Evolutionary conservation across 1,139 yeast genomes (phyloP).

Genomic region (Debaryomyces fabryi): DNA sequence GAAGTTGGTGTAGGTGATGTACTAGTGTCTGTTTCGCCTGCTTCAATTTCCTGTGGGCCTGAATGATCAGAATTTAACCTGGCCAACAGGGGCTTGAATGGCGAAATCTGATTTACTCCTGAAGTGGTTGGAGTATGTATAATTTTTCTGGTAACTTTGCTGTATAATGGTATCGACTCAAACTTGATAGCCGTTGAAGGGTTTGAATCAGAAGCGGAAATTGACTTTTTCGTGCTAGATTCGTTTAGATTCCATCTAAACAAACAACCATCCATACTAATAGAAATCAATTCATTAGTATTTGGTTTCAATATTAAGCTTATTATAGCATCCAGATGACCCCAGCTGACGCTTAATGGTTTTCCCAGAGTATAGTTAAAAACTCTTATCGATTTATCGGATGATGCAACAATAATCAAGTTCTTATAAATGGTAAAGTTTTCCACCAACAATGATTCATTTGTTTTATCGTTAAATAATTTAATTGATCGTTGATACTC

Average conservation of each 20-base stretch:
- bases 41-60: slow-evolving; percentile 9
- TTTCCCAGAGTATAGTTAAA: slow-evolving; percentile 51
- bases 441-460: slow-evolving; percentile 48
- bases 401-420: slow-evolving; percentile 47
- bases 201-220: slow-evolving; percentile 7
- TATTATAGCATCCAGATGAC: slow-evolving; percentile 61
- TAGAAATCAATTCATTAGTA: slow-evolving; percentile 35
- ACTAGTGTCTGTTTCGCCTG: neutral
- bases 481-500: slow-evolving; percentile 45
- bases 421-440: slow-evolving; percentile 32
- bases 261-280: slow-evolving; percentile 55
- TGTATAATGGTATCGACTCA: slow-evolving; percentile 20
- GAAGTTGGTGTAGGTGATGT: slow-evolving; percentile 24
- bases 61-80: neutral
- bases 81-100: slow-evolving; percentile 10
- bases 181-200: slow-evolving; percentile 1
- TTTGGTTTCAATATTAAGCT: slow-evolving; percentile 34
- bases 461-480: slow-evolving; percentile 33
- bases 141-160: slow-evolving; percentile 40
- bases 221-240: slow-evolving; percentile 14
- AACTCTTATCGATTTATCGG: slow-evolving; percentile 60
- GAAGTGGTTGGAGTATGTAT: slow-evolving; percentile 22
- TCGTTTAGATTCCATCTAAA: slow-evolving; percentile 45
- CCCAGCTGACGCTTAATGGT: slow-evolving; percentile 57
- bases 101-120: slow-evolving; percentile 10